Percentiles rank a stretch among this genome's conserved stretches.
Conservation (phyloP, 257 asterid genomes). For the Paulownia fortunei region DNA sequence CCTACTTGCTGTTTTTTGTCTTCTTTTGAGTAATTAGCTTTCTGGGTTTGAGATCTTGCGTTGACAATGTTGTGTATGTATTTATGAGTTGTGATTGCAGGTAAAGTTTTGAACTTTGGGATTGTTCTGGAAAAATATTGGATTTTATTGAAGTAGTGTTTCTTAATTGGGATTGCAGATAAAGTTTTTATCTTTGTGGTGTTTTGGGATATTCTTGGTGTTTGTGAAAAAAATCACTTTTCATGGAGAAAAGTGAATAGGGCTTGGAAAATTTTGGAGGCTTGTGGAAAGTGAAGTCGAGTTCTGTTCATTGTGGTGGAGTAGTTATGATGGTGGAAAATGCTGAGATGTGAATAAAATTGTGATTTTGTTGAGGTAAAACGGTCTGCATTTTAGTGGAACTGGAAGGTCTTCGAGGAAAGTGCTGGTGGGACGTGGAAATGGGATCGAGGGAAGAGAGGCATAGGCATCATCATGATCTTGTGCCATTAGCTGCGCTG, state of each 20-base stretch:
- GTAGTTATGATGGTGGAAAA: conserved; percentile 17
- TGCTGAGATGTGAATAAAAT: not conserved
- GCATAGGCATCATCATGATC: conserved; percentile 48
- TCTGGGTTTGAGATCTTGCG: conserved; percentile 37
- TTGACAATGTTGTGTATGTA: conserved; percentile 10
- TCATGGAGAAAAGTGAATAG: conserved; percentile 12
- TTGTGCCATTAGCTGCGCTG: conserved; percentile 75
- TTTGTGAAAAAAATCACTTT: too few relatives aligned
- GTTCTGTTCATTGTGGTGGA: not conserved
- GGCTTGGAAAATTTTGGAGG: not conserved
- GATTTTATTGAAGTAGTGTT: conserved; percentile 18
- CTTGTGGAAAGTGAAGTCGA: not conserved
- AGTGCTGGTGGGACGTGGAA: conserved; percentile 8
- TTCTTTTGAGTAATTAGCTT: not conserved
- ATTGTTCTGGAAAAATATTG: conserved; percentile 2
- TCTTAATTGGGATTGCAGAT: conserved; percentile 27
- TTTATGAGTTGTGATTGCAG: conserved; percentile 22
- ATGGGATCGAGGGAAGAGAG: conserved; percentile 76
- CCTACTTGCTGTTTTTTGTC: conserved; percentile 18
- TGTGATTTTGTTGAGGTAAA: conserved; percentile 18
- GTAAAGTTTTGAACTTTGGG: conserved; percentile 15
- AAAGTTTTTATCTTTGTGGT: conserved; percentile 8
- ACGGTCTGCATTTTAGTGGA: not conserved
- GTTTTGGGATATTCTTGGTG: not conserved
- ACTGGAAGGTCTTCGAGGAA: not conserved